Percentiles rank a stretch among this genome's conserved stretches.
These are phyloP conservation scores for Linnemannia schmuckeri DNA, from an alignment of 192 early-diverging fungal genomes.

Conservation along the genomic window DNA sequence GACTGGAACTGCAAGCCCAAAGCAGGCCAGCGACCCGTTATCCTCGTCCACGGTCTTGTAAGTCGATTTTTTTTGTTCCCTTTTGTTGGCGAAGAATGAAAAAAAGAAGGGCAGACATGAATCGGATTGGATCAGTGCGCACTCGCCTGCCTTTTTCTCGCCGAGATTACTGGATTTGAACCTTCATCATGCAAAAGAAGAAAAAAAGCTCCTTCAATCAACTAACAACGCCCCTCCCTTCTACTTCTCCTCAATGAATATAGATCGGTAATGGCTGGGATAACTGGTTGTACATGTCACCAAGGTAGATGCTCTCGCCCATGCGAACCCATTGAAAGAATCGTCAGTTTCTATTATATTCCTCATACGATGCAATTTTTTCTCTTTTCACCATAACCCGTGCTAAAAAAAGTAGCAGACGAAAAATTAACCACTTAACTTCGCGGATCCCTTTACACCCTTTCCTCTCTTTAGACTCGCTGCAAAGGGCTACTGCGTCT, in stretches of 20 bases:
- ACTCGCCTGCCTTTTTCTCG: background rate
- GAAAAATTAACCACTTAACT: too few species aligned
- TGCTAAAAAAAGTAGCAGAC: too few species aligned
- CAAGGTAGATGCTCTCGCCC: background rate
- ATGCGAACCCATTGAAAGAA: too few species aligned
- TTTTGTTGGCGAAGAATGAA: background rate
- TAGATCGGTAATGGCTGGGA: constrained; percentile 45
- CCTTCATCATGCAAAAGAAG: background rate
- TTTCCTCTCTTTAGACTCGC: constrained; percentile 1
- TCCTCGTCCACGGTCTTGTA: constrained; percentile 53
- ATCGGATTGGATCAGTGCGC: background rate
- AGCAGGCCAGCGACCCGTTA: constrained; percentile 6
- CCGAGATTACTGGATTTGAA: background rate
- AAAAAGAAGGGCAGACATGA: background rate
- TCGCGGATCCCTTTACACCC: too few species aligned
- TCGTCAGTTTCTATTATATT: too few species aligned
- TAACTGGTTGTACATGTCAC: constrained; percentile 44
- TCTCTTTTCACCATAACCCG: too few species aligned
- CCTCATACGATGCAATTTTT: too few species aligned
- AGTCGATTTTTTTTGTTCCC: background rate
- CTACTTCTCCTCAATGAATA: too few species aligned
- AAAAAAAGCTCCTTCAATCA: background rate
- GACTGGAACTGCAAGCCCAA: constrained; percentile 52
- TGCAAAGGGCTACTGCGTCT: constrained; percentile 41
- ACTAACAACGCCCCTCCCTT: too few species aligned